Conservation (phyloP, 257 asterid genomes). For the Solanum etuberosum region DNA sequence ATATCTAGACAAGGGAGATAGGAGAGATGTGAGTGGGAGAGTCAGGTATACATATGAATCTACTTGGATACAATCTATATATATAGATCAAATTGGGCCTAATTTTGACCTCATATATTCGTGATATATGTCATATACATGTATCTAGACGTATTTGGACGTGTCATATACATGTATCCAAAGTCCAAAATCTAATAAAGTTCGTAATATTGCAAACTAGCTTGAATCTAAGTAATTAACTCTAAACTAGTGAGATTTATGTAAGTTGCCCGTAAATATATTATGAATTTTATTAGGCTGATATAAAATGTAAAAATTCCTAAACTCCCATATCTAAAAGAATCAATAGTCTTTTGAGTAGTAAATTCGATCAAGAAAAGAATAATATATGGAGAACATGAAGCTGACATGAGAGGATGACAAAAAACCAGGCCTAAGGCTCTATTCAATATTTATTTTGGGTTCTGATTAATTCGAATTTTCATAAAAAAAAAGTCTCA, state of each 20-base stretch:
- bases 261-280: neutral
- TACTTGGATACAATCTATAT: neutral
- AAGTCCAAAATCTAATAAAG: neutral
- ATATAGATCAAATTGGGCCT: neutral
- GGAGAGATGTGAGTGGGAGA: neutral
- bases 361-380: neutral
- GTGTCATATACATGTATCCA: neutral
- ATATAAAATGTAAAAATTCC: neutral
- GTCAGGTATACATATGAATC: neutral
- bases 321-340: neutral
- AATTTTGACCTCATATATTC: too few species aligned
- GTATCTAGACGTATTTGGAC: neutral
- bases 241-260: neutral
- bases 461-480: too few species aligned
- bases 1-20: too few species aligned
- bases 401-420: constrained; percentile 28
- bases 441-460: neutral
- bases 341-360: neutral
- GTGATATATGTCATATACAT: too few species aligned
- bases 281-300: neutral
- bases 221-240: neutral
- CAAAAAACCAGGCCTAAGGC: neutral
- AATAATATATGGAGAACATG: neutral
- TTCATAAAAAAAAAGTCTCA: neutral
- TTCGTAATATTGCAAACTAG: neutral